phyloP scores from a whole-genome alignment of 176 grass and related monocot genomes.

The Rhipidocladum racemiflorum region DNA sequence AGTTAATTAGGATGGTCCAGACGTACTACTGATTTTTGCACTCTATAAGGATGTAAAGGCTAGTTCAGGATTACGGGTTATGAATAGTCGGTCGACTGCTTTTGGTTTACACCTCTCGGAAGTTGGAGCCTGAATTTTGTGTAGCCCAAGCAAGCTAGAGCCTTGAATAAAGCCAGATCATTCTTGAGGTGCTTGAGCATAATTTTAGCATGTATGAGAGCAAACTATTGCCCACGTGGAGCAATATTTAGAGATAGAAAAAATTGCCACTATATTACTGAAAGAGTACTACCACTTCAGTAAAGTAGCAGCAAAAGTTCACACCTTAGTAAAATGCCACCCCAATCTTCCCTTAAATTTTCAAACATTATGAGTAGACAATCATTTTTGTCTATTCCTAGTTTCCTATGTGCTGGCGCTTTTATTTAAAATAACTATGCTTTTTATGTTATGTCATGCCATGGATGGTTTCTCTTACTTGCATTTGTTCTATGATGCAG shows the following conservation, averaged over 20 bases:
- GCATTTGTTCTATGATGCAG: conserved; percentile 45
- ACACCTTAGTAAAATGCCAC: neutral
- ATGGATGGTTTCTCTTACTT: conserved; percentile 29
- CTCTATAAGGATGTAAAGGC: neutral
- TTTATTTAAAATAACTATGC: neutral
- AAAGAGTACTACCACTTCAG: neutral
- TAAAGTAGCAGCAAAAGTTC: neutral
- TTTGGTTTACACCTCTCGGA: neutral
- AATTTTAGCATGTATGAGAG: neutral
- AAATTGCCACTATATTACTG: neutral
- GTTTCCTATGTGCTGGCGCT: neutral
- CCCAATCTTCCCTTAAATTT: neutral
- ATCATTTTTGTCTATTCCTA: conserved; percentile 10
- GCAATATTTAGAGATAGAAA: neutral
- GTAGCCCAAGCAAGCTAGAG: neutral
- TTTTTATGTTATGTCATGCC: neutral
- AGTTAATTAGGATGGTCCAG: neutral
- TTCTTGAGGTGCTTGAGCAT: neutral
- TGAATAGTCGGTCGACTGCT: neutral
- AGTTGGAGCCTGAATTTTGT: too few relatives aligned
- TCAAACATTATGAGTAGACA: neutral
- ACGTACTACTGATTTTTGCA: neutral
- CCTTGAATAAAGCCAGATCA: neutral
- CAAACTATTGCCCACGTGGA: neutral
- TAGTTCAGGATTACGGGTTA: conserved; percentile 8